phyloP scores from a whole-genome alignment of 2,329 filamentous ascomycete species.

The Apiospora aurea region DNA sequence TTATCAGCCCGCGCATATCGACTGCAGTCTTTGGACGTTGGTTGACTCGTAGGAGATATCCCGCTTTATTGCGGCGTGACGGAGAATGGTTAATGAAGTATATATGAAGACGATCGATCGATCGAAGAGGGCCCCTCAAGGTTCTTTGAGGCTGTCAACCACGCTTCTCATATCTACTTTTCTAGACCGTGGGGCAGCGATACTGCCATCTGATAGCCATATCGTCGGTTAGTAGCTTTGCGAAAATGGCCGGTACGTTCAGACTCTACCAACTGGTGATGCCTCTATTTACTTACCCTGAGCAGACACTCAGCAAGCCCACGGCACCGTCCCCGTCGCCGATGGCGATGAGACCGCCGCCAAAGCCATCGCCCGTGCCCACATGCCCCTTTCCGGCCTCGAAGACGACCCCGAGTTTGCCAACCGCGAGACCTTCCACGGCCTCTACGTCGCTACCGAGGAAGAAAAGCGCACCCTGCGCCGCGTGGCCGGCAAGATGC shows the following conservation, averaged over 20 bases:
- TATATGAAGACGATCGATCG: neutral
- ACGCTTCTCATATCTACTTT: no score
- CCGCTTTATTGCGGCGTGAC: neutral
- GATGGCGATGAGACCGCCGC: slow-evolving; percentile 25
- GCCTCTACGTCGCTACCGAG: slow-evolving; percentile 23
- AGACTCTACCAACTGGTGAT: neutral
- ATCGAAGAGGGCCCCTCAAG: no score
- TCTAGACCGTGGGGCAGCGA: neutral
- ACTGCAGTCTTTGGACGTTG: neutral
- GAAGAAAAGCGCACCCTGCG: slow-evolving; percentile 20
- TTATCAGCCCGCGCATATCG: neutral
- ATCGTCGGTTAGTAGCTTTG: neutral
- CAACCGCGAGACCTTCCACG: slow-evolving; percentile 24
- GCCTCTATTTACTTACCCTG: neutral
- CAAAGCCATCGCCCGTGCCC: slow-evolving; percentile 28
- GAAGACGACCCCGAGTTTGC: slow-evolving; percentile 27
- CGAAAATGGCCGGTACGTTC: slow-evolving; percentile 1
- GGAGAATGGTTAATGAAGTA: neutral
- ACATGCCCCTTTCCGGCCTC: slow-evolving; percentile 36
- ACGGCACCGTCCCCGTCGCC: slow-evolving; percentile 20
- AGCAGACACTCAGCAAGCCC: slow-evolving; percentile 16
- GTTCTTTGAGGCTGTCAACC: neutral
- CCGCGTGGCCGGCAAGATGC: slow-evolving; percentile 22
- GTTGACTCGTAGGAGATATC: neutral
- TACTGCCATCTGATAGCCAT: neutral